These are phyloP conservation scores for Colletotrichum viniferum DNA, from an alignment of 2,329 filamentous ascomycete genomes.

Conservation along the genomic window DNA sequence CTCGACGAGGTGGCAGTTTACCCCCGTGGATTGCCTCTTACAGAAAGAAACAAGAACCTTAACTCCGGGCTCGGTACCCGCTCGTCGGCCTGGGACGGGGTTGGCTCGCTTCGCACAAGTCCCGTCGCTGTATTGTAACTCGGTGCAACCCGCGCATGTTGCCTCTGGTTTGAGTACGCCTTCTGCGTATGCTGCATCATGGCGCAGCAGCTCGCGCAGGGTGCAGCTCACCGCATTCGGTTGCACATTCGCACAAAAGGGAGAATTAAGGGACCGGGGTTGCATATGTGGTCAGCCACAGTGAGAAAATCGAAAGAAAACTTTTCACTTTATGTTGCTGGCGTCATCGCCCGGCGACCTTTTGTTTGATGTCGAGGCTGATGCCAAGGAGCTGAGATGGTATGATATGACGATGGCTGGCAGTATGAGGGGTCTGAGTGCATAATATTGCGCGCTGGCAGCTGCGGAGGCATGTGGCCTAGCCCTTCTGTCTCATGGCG, in stretches of 20 bases:
- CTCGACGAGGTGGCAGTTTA: neutral
- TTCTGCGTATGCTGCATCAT: neutral
- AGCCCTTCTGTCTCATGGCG: neutral
- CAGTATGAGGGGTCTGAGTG: neutral
- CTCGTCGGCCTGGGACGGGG: neutral
- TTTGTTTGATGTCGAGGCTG: neutral
- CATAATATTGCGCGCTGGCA: neutral
- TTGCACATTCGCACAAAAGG: neutral
- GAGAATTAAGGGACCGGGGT: neutral
- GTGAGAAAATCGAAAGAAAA: neutral
- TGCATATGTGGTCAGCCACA: neutral
- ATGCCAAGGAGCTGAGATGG: slow-evolving; percentile 2
- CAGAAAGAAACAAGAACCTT: neutral
- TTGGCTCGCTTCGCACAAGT: neutral
- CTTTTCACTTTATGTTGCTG: neutral
- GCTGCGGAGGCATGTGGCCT: neutral
- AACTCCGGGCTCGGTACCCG: neutral
- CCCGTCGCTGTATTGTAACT: neutral
- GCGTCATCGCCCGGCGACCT: neutral
- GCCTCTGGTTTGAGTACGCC: neutral
- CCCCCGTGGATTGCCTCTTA: neutral
- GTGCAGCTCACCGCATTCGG: slow-evolving; percentile 2
- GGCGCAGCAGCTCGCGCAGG: neutral
- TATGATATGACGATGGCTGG: neutral
- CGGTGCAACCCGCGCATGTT: neutral